Conservation (phyloP, 202 grass and related monocot species). For the Digitaria exilis region DNA sequence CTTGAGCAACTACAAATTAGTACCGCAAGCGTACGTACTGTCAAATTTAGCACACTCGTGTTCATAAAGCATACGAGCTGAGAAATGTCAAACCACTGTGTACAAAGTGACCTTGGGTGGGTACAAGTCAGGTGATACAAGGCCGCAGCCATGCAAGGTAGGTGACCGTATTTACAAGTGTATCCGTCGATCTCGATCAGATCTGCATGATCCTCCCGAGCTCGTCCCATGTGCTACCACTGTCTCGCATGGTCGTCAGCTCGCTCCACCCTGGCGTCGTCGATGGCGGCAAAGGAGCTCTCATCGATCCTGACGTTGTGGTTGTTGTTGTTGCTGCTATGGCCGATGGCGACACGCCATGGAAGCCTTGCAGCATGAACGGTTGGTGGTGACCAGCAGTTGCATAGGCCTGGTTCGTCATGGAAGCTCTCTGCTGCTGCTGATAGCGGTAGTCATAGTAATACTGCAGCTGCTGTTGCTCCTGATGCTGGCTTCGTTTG, state of each 20-base stretch:
- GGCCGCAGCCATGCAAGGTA: not conserved
- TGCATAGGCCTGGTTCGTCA: not conserved
- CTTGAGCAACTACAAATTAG: not conserved
- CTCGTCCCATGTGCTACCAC: constrained; percentile 62
- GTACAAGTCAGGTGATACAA: not conserved
- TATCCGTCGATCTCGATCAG: not conserved
- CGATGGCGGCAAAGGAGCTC: not conserved
- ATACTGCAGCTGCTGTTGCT: constrained; percentile 1
- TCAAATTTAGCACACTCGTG: not conserved
- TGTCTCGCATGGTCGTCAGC: not conserved
- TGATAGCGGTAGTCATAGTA: not conserved
- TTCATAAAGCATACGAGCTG: not conserved
- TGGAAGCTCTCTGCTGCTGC: not conserved
- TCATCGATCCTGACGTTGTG: not conserved
- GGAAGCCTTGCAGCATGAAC: not conserved
- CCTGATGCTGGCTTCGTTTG: not conserved
- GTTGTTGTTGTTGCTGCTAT: not conserved
- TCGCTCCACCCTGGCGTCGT: not conserved
- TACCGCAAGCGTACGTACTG: not conserved
- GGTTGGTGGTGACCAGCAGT: not conserved
- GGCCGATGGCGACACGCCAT: not conserved
- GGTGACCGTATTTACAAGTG: constrained; percentile 6
- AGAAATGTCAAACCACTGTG: not conserved
- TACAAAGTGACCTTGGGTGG: not conserved
- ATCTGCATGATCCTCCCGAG: constrained; percentile 64